Conservation (phyloP, 2,329 filamentous ascomycete genomes). For the Microascus cirrosus region DNA sequence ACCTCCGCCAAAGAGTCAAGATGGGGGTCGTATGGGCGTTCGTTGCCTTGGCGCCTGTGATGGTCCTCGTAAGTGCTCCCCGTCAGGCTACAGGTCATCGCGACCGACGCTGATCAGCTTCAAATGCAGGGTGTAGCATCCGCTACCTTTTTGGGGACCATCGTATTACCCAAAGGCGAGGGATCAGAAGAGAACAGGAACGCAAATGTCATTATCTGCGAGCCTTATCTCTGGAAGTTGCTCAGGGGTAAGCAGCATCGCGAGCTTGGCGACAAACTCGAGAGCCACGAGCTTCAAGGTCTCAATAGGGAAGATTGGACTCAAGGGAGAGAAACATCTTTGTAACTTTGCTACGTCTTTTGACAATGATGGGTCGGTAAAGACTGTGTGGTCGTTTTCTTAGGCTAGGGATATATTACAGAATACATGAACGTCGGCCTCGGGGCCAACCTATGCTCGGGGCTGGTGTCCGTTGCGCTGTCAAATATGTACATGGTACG, state of each 20-base stretch:
- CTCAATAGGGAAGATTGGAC: no score
- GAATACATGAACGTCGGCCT: no score
- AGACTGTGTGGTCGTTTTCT: no score
- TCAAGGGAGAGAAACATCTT: no score
- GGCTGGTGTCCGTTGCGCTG: no score
- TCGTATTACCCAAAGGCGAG: slow-evolving; percentile 1
- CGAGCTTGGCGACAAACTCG: not conserved
- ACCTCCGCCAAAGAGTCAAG: not conserved
- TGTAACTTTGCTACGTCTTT: no score
- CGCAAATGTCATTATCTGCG: not conserved
- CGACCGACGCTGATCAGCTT: no score
- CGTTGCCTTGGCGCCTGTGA: not conserved
- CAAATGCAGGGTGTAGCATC: not conserved
- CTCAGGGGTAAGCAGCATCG: not conserved
- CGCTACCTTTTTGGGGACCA: not conserved
- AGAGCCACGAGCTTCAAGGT: not conserved
- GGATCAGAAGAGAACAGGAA: not conserved
- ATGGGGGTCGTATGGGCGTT: slow-evolving; percentile 2
- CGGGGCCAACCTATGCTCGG: no score
- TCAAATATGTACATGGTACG: no score
- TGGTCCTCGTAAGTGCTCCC: slow-evolving; percentile 1
- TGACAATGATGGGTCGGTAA: no score
- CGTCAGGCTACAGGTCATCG: no score
- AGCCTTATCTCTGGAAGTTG: not conserved
- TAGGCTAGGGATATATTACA: no score